Percentiles rank a stretch among this genome's conserved stretches.
These are phyloP conservation scores for Chlorella sorokiniana DNA, from an alignment of 139 green algal genomes.

Conservation along the genomic window DNA sequence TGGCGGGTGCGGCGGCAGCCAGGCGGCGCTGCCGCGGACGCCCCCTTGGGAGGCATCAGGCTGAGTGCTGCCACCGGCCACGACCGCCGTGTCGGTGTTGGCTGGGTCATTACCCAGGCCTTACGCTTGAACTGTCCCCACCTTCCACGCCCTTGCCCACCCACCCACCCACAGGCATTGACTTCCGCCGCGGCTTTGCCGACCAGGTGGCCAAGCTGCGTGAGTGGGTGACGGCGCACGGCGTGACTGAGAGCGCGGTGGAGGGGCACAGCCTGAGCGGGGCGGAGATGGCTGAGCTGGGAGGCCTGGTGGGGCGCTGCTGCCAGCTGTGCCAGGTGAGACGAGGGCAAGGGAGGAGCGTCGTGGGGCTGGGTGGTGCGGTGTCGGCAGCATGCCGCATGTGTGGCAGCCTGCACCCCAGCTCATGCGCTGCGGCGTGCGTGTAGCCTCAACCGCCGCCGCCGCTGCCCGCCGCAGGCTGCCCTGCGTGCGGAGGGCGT, in stretches of 20 bases:
- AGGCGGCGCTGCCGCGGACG: too few relatives aligned
- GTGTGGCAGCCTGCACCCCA: too few relatives aligned
- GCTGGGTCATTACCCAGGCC: too few relatives aligned
- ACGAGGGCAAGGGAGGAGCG: neutral
- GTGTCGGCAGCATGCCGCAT: neutral
- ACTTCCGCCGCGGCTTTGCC: conserved; percentile 42
- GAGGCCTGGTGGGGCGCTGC: conserved; percentile 27
- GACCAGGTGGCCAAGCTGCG: conserved; percentile 27
- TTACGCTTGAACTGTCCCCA: too few relatives aligned
- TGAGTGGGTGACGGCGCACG: conserved; percentile 34
- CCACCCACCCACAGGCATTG: conserved; percentile 18
- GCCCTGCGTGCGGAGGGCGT: conserved; percentile 41
- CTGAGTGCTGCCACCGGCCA: too few relatives aligned
- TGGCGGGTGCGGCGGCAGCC: neutral
- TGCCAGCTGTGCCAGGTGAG: conserved; percentile 50
- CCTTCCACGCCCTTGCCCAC: neutral
- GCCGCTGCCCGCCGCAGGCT: neutral
- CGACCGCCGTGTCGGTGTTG: too few relatives aligned
- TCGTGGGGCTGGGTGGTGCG: neutral
- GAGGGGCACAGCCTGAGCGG: neutral
- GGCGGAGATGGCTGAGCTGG: conserved; percentile 15
- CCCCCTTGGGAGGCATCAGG: too few relatives aligned
- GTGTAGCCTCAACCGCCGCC: neutral
- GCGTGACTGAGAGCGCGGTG: neutral
- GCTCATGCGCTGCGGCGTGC: neutral